Evolutionary conservation across 2,329 filamentous ascomycete genomes (phyloP).

Genomic region (Penicillium sp.): DNA sequence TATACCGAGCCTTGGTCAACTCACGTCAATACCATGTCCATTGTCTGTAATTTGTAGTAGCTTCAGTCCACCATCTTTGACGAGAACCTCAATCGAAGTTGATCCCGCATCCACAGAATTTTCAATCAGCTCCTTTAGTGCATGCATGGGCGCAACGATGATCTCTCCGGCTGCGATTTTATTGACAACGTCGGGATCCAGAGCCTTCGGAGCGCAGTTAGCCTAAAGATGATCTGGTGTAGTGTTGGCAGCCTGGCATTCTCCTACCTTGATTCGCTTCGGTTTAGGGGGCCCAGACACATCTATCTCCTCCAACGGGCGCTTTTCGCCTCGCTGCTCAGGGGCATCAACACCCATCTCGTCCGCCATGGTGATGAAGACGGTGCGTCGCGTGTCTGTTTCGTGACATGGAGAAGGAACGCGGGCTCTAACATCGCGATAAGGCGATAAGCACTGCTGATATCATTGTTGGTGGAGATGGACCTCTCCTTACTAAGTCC

Average conservation of each 20-base stretch:
- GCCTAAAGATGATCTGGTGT: slow-evolving; percentile 10
- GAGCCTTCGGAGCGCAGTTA: slow-evolving; percentile 60
- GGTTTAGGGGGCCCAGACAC: slow-evolving; percentile 42
- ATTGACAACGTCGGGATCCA: slow-evolving; percentile 92
- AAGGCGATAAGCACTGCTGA: slow-evolving; percentile 21
- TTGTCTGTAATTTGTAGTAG: slow-evolving; percentile 97
- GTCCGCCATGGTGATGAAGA: slow-evolving; percentile 36
- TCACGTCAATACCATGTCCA: slow-evolving; percentile 88
- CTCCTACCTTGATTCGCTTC: slow-evolving; percentile 51
- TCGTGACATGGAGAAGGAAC: slow-evolving; percentile 26
- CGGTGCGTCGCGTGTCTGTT: slow-evolving; percentile 13
- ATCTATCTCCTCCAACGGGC: slow-evolving; percentile 53
- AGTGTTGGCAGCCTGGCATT: background rate
- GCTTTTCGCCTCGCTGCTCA: slow-evolving; percentile 51
- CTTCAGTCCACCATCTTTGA: slow-evolving; percentile 95
- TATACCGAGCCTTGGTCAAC: slow-evolving; percentile 30
- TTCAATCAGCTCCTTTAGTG: slow-evolving; percentile 93
- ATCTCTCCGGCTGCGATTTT: slow-evolving; percentile 99
- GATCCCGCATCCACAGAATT: slow-evolving; percentile 98
- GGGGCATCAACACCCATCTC: slow-evolving; percentile 50
- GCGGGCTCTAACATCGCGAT: slow-evolving; percentile 17
- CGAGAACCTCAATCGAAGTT: slow-evolving; percentile 83
- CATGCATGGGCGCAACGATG: slow-evolving; percentile 94
- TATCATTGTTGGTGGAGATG: slow-evolving; percentile 11
- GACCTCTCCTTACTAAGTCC: background rate